Conservation (phyloP, 108 stramenopile species). For the Conticribra guillardii region DNA sequence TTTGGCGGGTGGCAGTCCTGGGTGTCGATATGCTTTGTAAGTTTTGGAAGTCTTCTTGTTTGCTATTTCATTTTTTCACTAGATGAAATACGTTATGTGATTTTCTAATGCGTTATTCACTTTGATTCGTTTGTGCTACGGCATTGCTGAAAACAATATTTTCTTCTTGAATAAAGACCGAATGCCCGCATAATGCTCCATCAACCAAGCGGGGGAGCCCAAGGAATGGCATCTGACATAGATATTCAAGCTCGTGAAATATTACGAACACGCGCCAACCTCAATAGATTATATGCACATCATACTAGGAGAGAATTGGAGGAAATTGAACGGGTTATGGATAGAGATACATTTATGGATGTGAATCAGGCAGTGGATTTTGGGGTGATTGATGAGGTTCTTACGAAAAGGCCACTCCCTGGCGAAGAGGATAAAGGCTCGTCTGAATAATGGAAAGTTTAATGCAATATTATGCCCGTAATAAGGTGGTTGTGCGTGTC, state of each 20-base stretch:
- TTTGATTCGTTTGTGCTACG: neutral
- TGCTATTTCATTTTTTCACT: neutral
- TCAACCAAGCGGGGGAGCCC: conserved; percentile 94
- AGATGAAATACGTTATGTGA: no score
- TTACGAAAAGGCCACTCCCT: conserved; percentile 68
- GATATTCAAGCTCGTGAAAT: conserved; percentile 92
- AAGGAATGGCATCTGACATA: conserved; percentile 96
- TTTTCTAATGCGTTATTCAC: neutral
- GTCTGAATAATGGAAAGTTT: neutral
- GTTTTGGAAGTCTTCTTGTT: neutral
- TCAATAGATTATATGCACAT: conserved; percentile 86
- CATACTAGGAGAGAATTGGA: conserved; percentile 85
- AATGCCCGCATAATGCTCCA: conserved; percentile 96
- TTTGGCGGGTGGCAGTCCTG: conserved; percentile 84
- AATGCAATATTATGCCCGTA: no score
- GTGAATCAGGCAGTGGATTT: conserved; percentile 85
- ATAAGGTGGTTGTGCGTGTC: no score
- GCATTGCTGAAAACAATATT: neutral
- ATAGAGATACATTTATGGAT: conserved; percentile 95
- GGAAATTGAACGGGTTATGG: conserved; percentile 92
- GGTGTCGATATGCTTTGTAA: conserved; percentile 73
- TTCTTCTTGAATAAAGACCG: conserved; percentile 40
- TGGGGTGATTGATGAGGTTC: conserved; percentile 92
- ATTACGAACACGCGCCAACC: conserved; percentile 65
- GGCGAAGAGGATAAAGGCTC: conserved; percentile 28